Percentiles rank a stretch among this genome's conserved stretches.
Evolutionary conservation across 192 early-diverging fungal genomes (phyloP).

Genomic region (Cladochytrium replicatum): DNA sequence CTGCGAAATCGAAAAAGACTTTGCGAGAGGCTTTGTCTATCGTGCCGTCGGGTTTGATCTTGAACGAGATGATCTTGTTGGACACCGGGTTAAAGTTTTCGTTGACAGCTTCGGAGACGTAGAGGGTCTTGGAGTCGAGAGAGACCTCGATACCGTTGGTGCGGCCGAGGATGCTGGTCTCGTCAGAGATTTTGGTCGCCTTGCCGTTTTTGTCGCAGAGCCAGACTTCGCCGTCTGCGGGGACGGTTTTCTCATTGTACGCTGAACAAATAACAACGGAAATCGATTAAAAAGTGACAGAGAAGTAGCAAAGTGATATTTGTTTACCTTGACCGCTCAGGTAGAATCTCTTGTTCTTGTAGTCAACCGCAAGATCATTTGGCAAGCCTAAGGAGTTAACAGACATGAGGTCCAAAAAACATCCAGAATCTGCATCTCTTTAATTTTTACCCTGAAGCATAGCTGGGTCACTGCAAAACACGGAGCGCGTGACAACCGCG

Average conservation of each 20-base stretch:
- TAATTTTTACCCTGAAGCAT: too few species aligned
- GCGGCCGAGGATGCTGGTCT: constrained; percentile 22
- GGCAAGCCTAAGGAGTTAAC: constrained; percentile 3
- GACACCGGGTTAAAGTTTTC: background rate
- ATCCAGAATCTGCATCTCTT: too few species aligned
- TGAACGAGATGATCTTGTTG: constrained; percentile 37
- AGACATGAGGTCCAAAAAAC: too few species aligned
- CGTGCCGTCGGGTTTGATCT: constrained; percentile 27
- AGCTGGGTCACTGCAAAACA: constrained; percentile 8
- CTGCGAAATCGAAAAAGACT: background rate
- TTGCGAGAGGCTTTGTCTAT: constrained; percentile 2
- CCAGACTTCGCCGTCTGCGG: constrained; percentile 43
- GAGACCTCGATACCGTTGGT: constrained; percentile 51
- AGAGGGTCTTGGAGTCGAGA: constrained; percentile 42
- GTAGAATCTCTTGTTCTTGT: constrained; percentile 4
- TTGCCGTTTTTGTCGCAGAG: constrained; percentile 27
- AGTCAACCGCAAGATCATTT: constrained; percentile 9
- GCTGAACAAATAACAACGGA: background rate
- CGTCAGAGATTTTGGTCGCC: constrained; percentile 18
- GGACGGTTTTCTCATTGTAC: constrained; percentile 22
- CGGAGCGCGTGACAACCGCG: constrained; percentile 1
- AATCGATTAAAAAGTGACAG: background rate
- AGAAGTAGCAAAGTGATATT: background rate
- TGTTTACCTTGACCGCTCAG: constrained; percentile 8
- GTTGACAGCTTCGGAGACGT: constrained; percentile 45